Base-by-base conservation (phyloP, 257 asterid species). In the Ajuga chamaepitys region DNA sequence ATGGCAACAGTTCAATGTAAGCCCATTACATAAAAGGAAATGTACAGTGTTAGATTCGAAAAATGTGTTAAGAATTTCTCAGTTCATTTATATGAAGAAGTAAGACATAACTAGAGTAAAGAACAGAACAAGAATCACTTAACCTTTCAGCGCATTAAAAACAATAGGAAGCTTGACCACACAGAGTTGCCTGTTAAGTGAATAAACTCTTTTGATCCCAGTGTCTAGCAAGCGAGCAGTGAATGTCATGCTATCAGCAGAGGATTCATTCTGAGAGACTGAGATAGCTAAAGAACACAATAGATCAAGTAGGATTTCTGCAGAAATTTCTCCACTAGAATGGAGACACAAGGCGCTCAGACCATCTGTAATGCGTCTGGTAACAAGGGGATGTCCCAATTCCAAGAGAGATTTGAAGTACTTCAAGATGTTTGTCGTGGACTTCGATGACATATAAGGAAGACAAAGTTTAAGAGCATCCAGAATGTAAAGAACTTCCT, bases 91-190 rank as follows among this genome's bases (percentile, higher is more conserved):
- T n/a, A n/a, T n/a, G n/a, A n/a, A n/a, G n/a, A n/a, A n/a, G n/a
- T n/a, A n/a, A n/a, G n/a, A 28, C 45, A 41, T n/a, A 42, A 10
- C 1, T 14, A 7, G 21, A 44, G 51, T 61, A 38, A 67, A 64
- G 45, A 58, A 62, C 20, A 30, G 45, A 11, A 60, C 45, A 58
- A 13, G 74, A 73, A 21, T 0, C 34, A 64, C 6, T 66, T 55
- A 48, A 93, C 97, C 99, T 80, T 80, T 80, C 35, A 94, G 88
- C 4, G 86, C 82, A 78, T 34, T 90, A 76, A 88, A 81, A 22
- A 94, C 58, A 32, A 88, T 63, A 38, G 97, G 96, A 58, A 94
- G 96, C 88, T 90, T 90, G 68, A 77, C 82, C 61, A 88, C 90
- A 72, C 97, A 94, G 24, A 84, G 77, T 66, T 86, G 73, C 79